phyloP scores from a whole-genome alignment of 768 basidiomycete genomes.

The Thelephora ganbajun region DNA sequence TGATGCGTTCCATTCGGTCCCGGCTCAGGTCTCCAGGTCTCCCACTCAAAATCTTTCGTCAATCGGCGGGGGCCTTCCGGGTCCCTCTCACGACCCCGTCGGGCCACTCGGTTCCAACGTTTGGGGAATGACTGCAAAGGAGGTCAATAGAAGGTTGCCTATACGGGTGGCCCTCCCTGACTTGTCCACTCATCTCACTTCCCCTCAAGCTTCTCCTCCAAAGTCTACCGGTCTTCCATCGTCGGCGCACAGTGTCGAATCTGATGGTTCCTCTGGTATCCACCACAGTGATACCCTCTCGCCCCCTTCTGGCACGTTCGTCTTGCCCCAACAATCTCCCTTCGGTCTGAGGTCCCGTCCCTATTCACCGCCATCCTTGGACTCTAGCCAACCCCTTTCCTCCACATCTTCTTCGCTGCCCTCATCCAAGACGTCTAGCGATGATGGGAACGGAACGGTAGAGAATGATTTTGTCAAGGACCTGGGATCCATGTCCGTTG shows the following conservation, averaged over 20 bases:
- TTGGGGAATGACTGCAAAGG: background rate
- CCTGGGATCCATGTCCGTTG: slow-evolving; percentile 36
- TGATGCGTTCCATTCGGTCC: slow-evolving; percentile 69
- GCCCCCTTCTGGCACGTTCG: slow-evolving; percentile 12
- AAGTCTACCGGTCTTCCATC: slow-evolving; percentile 7
- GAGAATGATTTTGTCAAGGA: slow-evolving; percentile 18
- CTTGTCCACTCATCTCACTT: slow-evolving; percentile 11
- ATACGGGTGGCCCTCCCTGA: slow-evolving; percentile 14
- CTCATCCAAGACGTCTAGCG: slow-evolving; percentile 27
- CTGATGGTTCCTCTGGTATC: slow-evolving; percentile 8
- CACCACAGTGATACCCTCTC: slow-evolving; percentile 15
- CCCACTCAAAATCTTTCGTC: background rate
- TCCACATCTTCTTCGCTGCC: slow-evolving; percentile 18
- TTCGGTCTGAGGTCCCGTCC: slow-evolving; percentile 16
- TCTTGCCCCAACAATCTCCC: slow-evolving; percentile 15
- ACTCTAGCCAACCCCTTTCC: slow-evolving; percentile 3
- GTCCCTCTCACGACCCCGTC: background rate
- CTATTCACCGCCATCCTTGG: slow-evolving; percentile 13
- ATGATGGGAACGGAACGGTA: slow-evolving; percentile 23
- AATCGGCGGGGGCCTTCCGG: background rate
- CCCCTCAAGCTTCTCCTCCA: slow-evolving; percentile 14
- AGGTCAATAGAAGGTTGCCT: background rate
- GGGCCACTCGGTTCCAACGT: background rate
- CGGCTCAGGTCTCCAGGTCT: slow-evolving; percentile 16
- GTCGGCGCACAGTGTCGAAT: slow-evolving; percentile 6